phyloP scores from a whole-genome alignment of 768 basidiomycete genomes.

The Lanmaoa pseudosensibilis region DNA sequence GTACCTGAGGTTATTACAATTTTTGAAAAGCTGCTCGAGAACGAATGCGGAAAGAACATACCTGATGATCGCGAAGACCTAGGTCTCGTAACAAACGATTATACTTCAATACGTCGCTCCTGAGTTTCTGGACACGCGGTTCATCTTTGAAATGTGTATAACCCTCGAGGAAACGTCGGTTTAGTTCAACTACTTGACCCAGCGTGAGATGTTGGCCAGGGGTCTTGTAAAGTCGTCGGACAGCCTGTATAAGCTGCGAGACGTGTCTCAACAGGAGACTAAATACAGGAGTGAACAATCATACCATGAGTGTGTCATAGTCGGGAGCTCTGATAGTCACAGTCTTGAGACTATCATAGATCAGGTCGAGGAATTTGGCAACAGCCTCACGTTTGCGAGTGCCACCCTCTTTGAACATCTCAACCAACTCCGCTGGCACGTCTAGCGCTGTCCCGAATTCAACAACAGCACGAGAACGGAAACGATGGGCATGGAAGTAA shows the following conservation, averaged over 20 bases:
- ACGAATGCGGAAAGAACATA: slow-evolving; percentile 28
- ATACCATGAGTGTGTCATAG: slow-evolving; percentile 95
- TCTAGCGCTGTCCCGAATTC: slow-evolving; percentile 93
- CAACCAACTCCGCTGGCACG: slow-evolving; percentile 85
- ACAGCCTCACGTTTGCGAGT: slow-evolving; percentile 87
- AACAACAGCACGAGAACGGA: slow-evolving; percentile 94
- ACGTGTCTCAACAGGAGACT: slow-evolving; percentile 3
- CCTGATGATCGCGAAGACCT: slow-evolving; percentile 93
- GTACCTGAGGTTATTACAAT: slow-evolving; percentile 53
- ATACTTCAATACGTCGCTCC: slow-evolving; percentile 81
- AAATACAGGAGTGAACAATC: slow-evolving; percentile 21
- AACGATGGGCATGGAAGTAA: slow-evolving; percentile 78
- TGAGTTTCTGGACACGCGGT: slow-evolving; percentile 79
- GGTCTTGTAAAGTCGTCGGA: slow-evolving; percentile 88
- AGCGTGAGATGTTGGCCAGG: slow-evolving; percentile 92
- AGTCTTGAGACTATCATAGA: slow-evolving; percentile 92
- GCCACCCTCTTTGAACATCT: slow-evolving; percentile 91
- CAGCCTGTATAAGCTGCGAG: slow-evolving; percentile 88
- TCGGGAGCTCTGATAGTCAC: slow-evolving; percentile 96
- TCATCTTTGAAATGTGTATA: slow-evolving; percentile 93
- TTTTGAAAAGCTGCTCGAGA: neutral
- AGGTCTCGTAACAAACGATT: slow-evolving; percentile 86
- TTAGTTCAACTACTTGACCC: slow-evolving; percentile 94
- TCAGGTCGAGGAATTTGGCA: slow-evolving; percentile 81
- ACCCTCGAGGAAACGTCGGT: slow-evolving; percentile 88